A percentile compares a stretch with the other conserved stretches of the same genome.
These are phyloP conservation scores for Schizothecium vesticola DNA, from an alignment of 495 filamentous ascomycete species.

Conservation along the genomic window DNA sequence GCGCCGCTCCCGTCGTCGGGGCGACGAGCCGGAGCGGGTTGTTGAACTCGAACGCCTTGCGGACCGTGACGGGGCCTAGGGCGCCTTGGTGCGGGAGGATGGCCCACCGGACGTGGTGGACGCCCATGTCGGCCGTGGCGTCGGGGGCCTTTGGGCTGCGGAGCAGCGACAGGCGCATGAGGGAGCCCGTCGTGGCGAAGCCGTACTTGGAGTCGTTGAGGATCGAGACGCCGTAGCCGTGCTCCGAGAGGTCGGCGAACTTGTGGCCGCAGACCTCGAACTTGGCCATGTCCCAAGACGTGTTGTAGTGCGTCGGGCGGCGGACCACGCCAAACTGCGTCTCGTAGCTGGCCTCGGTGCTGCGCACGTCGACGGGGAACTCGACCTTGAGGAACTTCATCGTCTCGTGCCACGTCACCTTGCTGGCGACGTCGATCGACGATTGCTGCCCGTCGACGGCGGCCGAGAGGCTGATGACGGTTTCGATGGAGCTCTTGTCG, in stretches of 20 bases:
- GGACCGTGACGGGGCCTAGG: constrained; percentile 66
- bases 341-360: constrained; percentile 93
- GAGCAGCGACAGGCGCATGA: constrained; percentile 88
- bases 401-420: constrained; percentile 87
- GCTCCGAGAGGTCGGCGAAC: constrained; percentile 92
- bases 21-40: constrained; percentile 60
- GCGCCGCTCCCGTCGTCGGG: constrained; percentile 16
- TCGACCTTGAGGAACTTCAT: constrained; percentile 99
- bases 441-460: constrained; percentile 57
- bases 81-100: constrained; percentile 73
- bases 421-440: constrained; percentile 70
- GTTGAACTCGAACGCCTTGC: constrained; percentile 86
- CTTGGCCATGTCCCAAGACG: constrained; percentile 97
- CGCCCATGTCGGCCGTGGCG: constrained; percentile 93
- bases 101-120: constrained; percentile 82
- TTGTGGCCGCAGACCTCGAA: constrained; percentile 98
- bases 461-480: constrained; percentile 73
- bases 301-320: constrained; percentile 94
- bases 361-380: constrained; percentile 88
- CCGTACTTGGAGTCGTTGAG: constrained; percentile 97
- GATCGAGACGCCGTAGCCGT: constrained; percentile 86
- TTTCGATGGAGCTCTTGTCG: constrained; percentile 79
- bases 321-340: constrained; percentile 86
- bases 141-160: constrained; percentile 95
- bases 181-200: constrained; percentile 83